Evolutionary conservation across 305 asterid genomes (phyloP).

Genomic region (Plantago coronopus): DNA sequence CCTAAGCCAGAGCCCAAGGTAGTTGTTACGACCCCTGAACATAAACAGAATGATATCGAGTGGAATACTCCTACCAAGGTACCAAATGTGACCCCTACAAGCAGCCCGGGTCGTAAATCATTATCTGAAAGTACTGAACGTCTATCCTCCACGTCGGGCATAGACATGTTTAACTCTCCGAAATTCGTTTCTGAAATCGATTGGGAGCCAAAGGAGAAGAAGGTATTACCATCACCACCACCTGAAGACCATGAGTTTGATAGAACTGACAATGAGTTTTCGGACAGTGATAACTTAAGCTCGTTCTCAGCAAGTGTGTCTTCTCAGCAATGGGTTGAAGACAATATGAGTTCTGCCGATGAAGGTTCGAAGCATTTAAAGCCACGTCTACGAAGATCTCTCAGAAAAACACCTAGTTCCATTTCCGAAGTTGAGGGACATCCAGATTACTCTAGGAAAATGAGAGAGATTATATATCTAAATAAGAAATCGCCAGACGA

Average conservation of each 20-base stretch:
- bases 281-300: slow-evolving; percentile 52
- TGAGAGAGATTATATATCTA: slow-evolving; percentile 56
- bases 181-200: slow-evolving; percentile 43
- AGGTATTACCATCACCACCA: slow-evolving; percentile 21
- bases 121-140: slow-evolving; percentile 33
- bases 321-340: slow-evolving; percentile 57
- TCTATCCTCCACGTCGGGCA: slow-evolving; percentile 54
- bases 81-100: slow-evolving; percentile 79
- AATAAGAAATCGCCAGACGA: slow-evolving; percentile 40
- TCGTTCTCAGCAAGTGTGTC: slow-evolving; percentile 51
- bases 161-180: slow-evolving; percentile 47
- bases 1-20: slow-evolving; percentile 26
- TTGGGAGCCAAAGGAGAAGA: slow-evolving; percentile 48
- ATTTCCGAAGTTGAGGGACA: slow-evolving; percentile 25
- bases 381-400: slow-evolving; percentile 28
- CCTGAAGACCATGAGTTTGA: slow-evolving; percentile 25
- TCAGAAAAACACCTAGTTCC: slow-evolving; percentile 29
- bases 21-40: slow-evolving; percentile 22
- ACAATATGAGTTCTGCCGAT: slow-evolving; percentile 45
- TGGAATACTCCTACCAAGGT: slow-evolving; percentile 46
- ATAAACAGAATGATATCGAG: slow-evolving; percentile 18
- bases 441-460: slow-evolving; percentile 33
- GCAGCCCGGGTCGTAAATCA: slow-evolving; percentile 62
- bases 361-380: slow-evolving; percentile 40
- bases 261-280: slow-evolving; percentile 51